Percentiles rank a stretch among this genome's conserved stretches.
phyloP scores from a whole-genome alignment of 495 filamentous ascomycete species.

The Cairneyella variabilis region DNA sequence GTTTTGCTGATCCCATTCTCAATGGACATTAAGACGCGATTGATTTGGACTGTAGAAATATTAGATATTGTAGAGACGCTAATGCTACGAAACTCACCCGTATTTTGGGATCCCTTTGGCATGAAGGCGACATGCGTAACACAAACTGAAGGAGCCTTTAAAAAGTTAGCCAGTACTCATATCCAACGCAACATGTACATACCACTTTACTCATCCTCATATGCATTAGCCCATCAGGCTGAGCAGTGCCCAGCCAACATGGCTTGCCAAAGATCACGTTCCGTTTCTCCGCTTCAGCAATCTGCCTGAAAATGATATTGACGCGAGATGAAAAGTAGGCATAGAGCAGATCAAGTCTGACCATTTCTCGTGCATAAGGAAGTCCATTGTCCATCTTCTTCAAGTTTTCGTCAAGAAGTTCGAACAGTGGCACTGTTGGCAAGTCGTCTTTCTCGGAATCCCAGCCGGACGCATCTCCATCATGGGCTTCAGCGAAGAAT shows the following conservation, averaged over 20 bases:
- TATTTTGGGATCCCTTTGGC: conserved; percentile 12
- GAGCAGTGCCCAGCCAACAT: conserved; percentile 33
- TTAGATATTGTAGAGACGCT: neutral
- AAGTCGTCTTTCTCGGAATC: conserved; percentile 24
- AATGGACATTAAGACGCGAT: conserved; percentile 35
- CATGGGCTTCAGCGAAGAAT: conserved; percentile 35
- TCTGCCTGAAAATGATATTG: conserved; percentile 41
- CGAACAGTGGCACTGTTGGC: conserved; percentile 38
- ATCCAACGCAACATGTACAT: neutral
- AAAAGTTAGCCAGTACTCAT: neutral
- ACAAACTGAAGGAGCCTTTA: conserved; percentile 29
- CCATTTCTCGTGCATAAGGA: conserved; percentile 34
- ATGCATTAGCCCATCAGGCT: conserved; percentile 26
- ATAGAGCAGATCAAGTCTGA: conserved; percentile 42
- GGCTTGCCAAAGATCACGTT: conserved; percentile 48
- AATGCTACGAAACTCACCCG: neutral
- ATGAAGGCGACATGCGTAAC: conserved; percentile 35
- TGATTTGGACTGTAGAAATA: conserved; percentile 40
- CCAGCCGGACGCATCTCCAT: conserved; percentile 21
- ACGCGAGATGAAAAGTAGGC: conserved; percentile 37
- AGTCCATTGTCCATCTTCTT: conserved; percentile 36
- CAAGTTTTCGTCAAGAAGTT: conserved; percentile 44
- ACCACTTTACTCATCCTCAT: conserved; percentile 25
- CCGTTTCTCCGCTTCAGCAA: conserved; percentile 51
- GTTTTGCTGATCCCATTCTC: conserved; percentile 40